Percentiles rank a stretch among this genome's conserved stretches.
These are phyloP conservation scores for Phytophthora syringae DNA, from an alignment of 352 stramenopile species.

Conservation along the genomic window DNA sequence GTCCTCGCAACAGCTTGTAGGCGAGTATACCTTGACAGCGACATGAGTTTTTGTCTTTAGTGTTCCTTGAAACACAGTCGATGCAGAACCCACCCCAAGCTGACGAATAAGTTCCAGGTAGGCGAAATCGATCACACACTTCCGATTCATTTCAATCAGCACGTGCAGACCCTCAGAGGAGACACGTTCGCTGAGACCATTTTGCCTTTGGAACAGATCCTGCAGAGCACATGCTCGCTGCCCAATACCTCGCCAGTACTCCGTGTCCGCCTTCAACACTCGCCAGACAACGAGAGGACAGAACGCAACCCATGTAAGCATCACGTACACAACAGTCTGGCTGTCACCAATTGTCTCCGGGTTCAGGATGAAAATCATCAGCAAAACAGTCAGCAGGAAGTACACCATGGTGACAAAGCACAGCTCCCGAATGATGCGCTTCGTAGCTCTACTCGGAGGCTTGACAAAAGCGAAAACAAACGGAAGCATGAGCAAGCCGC, in stretches of 20 bases:
- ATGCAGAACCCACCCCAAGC: slow-evolving; percentile 38
- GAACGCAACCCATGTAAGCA: slow-evolving; percentile 31
- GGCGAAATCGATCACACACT: slow-evolving; percentile 63
- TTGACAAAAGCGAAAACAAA: slow-evolving; percentile 45
- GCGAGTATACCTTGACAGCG: slow-evolving; percentile 54
- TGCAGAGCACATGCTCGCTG: slow-evolving; percentile 38
- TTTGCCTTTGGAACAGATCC: slow-evolving; percentile 35
- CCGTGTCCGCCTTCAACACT: slow-evolving; percentile 51
- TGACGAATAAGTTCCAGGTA: slow-evolving; percentile 45
- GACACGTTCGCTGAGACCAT: slow-evolving; percentile 38
- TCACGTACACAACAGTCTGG: slow-evolving; percentile 18
- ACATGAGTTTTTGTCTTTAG: slow-evolving; percentile 47
- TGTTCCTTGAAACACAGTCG: slow-evolving; percentile 41
- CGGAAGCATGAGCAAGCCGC: slow-evolving; percentile 21
- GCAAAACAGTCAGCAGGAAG: slow-evolving; percentile 20
- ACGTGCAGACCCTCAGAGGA: slow-evolving; percentile 51
- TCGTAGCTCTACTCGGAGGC: slow-evolving; percentile 38
- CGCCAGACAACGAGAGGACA: slow-evolving; percentile 51
- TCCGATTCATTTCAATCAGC: slow-evolving; percentile 62
- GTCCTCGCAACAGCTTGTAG: slow-evolving; percentile 33
- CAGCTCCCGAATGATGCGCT: slow-evolving; percentile 40
- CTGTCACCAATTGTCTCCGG: slow-evolving; percentile 17
- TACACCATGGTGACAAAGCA: slow-evolving; percentile 30
- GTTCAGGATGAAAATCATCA: slow-evolving; percentile 31
- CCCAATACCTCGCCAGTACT: slow-evolving; percentile 54